phyloP scores from a whole-genome alignment of 257 asterid species.

The Petunia secreta region DNA sequence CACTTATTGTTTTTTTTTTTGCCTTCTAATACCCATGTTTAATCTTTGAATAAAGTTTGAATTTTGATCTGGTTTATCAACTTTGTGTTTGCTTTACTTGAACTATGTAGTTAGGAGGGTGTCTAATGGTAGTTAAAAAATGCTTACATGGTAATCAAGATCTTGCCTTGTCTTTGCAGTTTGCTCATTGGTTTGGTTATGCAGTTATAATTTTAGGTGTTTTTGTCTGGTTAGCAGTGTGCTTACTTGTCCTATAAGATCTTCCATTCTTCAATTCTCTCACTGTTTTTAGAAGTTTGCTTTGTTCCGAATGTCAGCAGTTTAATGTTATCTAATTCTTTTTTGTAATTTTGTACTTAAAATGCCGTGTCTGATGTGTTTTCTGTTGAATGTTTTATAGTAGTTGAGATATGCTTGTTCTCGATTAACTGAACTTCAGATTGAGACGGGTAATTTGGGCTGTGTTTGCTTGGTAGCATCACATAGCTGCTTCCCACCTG shows the following conservation, averaged over 20 bases:
- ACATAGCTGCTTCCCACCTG: background rate
- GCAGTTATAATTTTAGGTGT: background rate
- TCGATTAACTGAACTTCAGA: background rate
- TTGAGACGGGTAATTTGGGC: background rate
- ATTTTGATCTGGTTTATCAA: background rate
- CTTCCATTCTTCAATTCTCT: conserved; percentile 13
- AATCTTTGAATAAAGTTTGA: background rate
- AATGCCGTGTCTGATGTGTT: background rate
- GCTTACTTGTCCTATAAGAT: background rate
- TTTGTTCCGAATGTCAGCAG: background rate
- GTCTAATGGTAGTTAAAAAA: background rate
- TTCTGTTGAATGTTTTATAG: background rate
- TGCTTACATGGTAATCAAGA: background rate
- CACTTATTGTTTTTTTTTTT: background rate
- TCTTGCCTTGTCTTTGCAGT: background rate
- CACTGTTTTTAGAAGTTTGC: background rate
- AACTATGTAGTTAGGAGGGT: background rate
- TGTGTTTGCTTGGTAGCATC: background rate
- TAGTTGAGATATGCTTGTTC: background rate
- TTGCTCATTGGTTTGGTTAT: background rate
- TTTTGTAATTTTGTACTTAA: background rate
- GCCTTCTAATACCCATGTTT: background rate
- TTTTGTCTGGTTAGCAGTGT: background rate
- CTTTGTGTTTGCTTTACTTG: background rate
- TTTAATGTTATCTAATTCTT: background rate